Evolutionary conservation across 352 stramenopile genomes (phyloP), one percentile per base, ranked within the genome.

Genomic region (Elongisporangium prolatum): DNA sequence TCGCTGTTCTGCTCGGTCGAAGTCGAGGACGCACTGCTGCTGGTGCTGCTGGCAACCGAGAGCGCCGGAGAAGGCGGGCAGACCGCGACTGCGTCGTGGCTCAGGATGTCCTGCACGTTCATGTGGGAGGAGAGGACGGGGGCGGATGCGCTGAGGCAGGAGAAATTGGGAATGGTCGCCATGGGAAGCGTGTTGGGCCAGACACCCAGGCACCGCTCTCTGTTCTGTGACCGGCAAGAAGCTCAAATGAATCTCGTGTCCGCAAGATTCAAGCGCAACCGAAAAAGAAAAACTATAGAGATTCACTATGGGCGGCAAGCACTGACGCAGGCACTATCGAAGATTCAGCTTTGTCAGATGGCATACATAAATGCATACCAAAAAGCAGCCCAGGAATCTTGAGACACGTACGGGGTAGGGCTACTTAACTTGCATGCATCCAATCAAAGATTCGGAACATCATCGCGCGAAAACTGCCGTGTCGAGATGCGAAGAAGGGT

Each of bases 221-320:
- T 17, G 1, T 4, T 44, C 34, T 17, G 34, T 44, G 34, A 44
- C 34, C 34, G 5, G 11, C 17, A 13, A 44, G 34, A 44, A 44
- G 34, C 34, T 64, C 50, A 52, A 38, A 50, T n/a, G 37, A 54
- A 24, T 59, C 40, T 47, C n/a, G 22, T 20, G 49, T 11, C 21
- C n/a, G 48, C 21, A 34, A 75, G 60, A 71, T 80, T 75, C 72
- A 63, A 65, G 13, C n/a, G 17, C n/a, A 28, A 25, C 67, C 57
- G 64, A 84, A 80, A 80, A 84, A 79, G 69, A 77, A 79, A 75
- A 71, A 72, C 62, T 73, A 79, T 79, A 64, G 63, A 70, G 67
- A 69, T 77, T 79, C 61, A 63, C 52, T 63, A 60, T 52, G 48
- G 20, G 14, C 25, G 4, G 21, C 5, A 13, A 34, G 4, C 11